Evolutionary conservation across 192 early-diverging fungal genomes (phyloP), one percentile per base, ranked within the genome.

Genomic region (Coemansia sp.): DNA sequence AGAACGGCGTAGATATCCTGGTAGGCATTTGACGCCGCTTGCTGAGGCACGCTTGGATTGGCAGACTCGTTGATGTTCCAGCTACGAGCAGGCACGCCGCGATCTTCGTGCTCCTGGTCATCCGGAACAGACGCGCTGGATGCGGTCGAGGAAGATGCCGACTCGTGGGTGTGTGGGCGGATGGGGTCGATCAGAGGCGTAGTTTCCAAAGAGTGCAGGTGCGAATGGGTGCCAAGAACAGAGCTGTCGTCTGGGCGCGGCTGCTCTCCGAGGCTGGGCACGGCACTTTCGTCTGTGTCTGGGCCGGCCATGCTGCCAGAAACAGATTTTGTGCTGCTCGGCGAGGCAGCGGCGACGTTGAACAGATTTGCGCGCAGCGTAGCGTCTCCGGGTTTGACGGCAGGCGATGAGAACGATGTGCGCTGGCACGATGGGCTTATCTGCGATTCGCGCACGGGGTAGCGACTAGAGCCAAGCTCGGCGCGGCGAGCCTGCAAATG

Each of bases 391-490:
- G 69, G 29, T 53, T 65, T 71, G 23, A 49, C 52, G 3, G 55
- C 53, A 7, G 72, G 67, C 50, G 72, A 69, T 19, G 72, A 75
- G 14, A 75, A 60, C n/a, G 72, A 75, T 4, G 72, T 75, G 51
- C 67, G 67, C 24, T 68, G 72, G 42, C 58, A 61, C 7, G 56
- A 13, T 13, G 72, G 72, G 45, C 67, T 75, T 24, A 46, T 23
- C 20, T 59, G 65, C n/a, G 28, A 6, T 9, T 60, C 62, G 19
- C 54, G 62, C 45, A 64, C 42, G 10, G 59, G 66, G n/a, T 46
- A 54, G 22, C 54, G 39, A 48, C 58, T 68, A 18, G 66, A 68
- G 27, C 49, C 49, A 22, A 68, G 59, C 22, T 56, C 52, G 6
- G 50, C 36, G 13, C 55, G 60, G 45, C 23, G 18, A 30, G 22